Conservation (phyloP, 1,284 basidiomycete genomes). For the Takashimella tepidaria region DNA sequence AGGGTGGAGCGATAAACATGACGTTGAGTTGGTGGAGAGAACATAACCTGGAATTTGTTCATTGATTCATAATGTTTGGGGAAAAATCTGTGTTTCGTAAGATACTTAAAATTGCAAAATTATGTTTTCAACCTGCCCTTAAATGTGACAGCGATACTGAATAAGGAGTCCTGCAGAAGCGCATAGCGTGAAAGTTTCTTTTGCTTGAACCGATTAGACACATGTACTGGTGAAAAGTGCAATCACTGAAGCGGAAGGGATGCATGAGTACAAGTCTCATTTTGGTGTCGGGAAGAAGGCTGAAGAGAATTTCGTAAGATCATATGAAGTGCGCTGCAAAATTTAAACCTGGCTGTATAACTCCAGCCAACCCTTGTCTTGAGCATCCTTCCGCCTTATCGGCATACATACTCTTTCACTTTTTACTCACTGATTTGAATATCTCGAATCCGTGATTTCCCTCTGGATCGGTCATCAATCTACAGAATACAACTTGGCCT, state of each 20-base stretch:
- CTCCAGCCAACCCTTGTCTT: not conserved
- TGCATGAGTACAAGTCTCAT: not conserved
- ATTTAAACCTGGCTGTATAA: not conserved
- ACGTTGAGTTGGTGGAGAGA: not conserved
- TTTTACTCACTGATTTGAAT: not conserved
- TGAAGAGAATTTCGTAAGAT: not conserved
- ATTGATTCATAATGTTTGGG: not conserved
- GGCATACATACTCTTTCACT: not conserved
- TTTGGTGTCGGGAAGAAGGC: not conserved
- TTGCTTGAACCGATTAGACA: not conserved
- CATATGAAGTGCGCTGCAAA: not conserved
- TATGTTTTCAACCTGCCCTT: no score
- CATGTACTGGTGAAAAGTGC: not conserved
- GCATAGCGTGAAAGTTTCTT: no score
- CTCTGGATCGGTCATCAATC: not conserved
- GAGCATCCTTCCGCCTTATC: not conserved
- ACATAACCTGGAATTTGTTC: no score
- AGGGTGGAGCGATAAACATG: not conserved
- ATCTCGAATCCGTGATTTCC: not conserved
- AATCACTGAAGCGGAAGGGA: not conserved
- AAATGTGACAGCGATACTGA: no score
- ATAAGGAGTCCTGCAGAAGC: no score
- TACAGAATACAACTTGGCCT: not conserved
- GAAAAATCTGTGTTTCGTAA: not conserved
- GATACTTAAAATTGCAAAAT: no score